These are phyloP conservation scores for Trichaptum fuscoviolaceum DNA, from an alignment of 768 basidiomycete genomes.

Conservation along the genomic window DNA sequence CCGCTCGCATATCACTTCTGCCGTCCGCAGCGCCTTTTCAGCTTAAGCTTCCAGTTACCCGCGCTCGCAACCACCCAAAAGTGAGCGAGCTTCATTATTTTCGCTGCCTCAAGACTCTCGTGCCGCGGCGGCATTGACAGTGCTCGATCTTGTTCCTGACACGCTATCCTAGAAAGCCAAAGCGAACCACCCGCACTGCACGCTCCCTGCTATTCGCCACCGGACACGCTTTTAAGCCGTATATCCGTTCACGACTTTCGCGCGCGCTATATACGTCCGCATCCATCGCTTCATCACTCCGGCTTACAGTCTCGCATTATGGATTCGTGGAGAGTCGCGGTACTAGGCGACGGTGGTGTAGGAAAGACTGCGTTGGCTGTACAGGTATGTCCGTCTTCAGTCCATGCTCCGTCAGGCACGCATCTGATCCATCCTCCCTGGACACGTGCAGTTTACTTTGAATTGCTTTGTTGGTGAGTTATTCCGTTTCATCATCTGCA, in stretches of 20 bases:
- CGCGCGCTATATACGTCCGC: background rate
- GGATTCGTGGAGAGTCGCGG: constrained; percentile 95
- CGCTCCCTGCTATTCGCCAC: background rate
- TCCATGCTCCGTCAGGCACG: constrained; percentile 7
- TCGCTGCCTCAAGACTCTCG: background rate
- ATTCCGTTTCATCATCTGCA: background rate
- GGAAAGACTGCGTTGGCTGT: constrained; percentile 96
- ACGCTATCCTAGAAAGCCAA: background rate
- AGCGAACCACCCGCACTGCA: background rate
- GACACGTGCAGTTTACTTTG: constrained; percentile 73
- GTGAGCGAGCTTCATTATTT: background rate
- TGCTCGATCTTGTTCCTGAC: background rate
- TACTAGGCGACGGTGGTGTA: constrained; percentile 95
- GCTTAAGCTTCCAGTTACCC: background rate
- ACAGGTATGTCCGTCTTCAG: constrained; percentile 54
- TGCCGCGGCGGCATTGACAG: background rate
- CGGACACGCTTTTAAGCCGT: background rate
- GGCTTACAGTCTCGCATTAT: constrained; percentile 34
- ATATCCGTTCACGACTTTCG: background rate
- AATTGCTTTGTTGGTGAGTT: constrained; percentile 91
- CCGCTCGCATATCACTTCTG: background rate
- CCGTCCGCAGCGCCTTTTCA: background rate
- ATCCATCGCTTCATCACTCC: background rate
- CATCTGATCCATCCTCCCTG: constrained; percentile 3
- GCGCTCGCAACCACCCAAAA: background rate